Base-by-base conservation (phyloP, 2,329 filamentous ascomycete genomes). In the Endothia cerciana region DNA sequence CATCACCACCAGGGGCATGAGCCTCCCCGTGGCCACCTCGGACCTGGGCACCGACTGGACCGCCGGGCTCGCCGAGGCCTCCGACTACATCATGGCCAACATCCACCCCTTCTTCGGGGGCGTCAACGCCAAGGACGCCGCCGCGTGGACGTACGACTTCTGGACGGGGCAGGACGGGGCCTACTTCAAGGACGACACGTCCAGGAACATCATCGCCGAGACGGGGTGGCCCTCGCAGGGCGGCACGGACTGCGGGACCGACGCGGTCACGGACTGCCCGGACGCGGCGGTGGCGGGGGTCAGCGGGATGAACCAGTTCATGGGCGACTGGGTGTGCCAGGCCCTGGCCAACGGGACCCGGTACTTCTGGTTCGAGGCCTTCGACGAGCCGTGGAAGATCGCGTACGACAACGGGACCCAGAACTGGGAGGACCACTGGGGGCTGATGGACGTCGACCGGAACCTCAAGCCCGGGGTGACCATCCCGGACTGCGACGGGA, bases 351-450 rank as follows among this genome's bases (percentile, higher is more conserved):
- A 97, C 73, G 91, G 89, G 56, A 97, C 93, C 1, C 89, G 96
- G 71, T 98, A 97, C 77, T 97, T 97, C 75, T 98, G 94, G 94
- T 97, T 98, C 76, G 92, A 94, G 75, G 93, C 93, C 11, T 98
- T 97, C 75, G 94, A 98, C 75, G 94, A 98, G 82, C 93, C 93
- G 2, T 98, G 94, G 94, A 97, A 98, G 81, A 82, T 90, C 64
- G 74, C 77, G 22, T 97, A 89, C 79, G 90, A 97, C 76, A 82
- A 81, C 5, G 78, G 78, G 65, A 81, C 83, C 49, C 83, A 94
- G 80, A 84, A 91, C 62, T 97, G 94, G 94, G 94, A 98, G 80
- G 92, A 97, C 75, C 91, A 97, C 76, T 97, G 94, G 94, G 94
- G 95, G 11, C 80, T 98, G 17, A 89, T 98, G 87, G 92, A 96